phyloP scores from a whole-genome alignment of 2,329 filamentous ascomycete species.

The Eurotiales sp. region DNA sequence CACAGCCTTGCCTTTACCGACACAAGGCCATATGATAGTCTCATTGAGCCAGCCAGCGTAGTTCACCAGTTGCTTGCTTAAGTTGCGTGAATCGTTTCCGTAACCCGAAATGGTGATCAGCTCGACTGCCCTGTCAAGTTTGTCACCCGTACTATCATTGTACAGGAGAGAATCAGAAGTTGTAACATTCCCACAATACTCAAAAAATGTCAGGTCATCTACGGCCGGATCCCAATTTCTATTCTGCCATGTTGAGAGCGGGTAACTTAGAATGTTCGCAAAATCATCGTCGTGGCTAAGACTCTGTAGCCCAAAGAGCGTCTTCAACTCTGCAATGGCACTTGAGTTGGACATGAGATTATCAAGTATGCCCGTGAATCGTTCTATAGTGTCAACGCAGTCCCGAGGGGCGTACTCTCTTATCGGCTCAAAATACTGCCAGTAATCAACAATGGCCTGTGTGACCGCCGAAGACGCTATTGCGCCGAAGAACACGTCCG shows the following conservation, averaged over 20 bases:
- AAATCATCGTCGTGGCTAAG: slow-evolving; percentile 52
- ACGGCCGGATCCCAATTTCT: slow-evolving; percentile 59
- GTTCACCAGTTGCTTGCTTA: slow-evolving; percentile 55
- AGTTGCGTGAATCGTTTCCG: slow-evolving; percentile 32
- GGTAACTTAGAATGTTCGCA: slow-evolving; percentile 42
- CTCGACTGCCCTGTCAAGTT: slow-evolving; percentile 38
- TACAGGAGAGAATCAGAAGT: slow-evolving; percentile 45
- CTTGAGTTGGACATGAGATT: slow-evolving; percentile 52
- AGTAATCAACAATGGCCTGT: slow-evolving; percentile 73
- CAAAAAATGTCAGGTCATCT: slow-evolving; percentile 46
- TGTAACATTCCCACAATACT: slow-evolving; percentile 57
- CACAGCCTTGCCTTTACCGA: slow-evolving; percentile 34
- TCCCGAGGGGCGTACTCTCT: slow-evolving; percentile 54
- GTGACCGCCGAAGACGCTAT: slow-evolving; percentile 80
- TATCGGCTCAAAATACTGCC: slow-evolving; percentile 60
- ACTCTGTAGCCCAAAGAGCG: slow-evolving; percentile 21
- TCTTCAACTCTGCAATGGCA: slow-evolving; percentile 48
- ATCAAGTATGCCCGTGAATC: slow-evolving; percentile 57
- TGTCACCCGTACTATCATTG: slow-evolving; percentile 26
- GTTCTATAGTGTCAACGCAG: slow-evolving; percentile 64
- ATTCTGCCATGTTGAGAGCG: slow-evolving; percentile 51
- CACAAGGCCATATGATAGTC: slow-evolving; percentile 40
- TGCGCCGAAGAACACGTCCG: slow-evolving; percentile 71
- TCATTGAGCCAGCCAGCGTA: slow-evolving; percentile 53
- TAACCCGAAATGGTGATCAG: slow-evolving; percentile 49